A percentile compares a stretch with the other conserved stretches of the same genome.
Evolutionary conservation across 2,329 filamentous ascomycete genomes (phyloP).

Genomic region (Cercospora beticola): DNA sequence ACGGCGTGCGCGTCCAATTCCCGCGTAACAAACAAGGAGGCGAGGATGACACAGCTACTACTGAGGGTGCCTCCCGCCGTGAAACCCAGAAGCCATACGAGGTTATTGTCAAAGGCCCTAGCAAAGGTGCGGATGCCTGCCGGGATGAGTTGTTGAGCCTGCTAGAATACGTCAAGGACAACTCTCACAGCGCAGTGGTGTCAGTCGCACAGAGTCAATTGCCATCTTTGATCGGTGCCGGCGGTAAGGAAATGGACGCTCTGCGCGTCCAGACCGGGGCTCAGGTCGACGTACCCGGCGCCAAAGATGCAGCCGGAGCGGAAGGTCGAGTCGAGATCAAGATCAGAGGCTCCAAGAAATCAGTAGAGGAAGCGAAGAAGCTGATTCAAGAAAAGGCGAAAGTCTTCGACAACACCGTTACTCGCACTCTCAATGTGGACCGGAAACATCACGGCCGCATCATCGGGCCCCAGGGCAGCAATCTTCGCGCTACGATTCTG

Average conservation of each 20-base stretch:
- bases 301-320: constrained; percentile 65
- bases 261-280: constrained; percentile 81
- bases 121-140: constrained; percentile 87
- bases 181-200: constrained; percentile 75
- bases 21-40: constrained; percentile 61
- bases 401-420: constrained; percentile 86
- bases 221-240: constrained; percentile 88
- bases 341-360: constrained; percentile 87
- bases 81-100: constrained; percentile 79
- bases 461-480: constrained; percentile 83
- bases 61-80: constrained; percentile 64
- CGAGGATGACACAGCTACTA: constrained; percentile 68
- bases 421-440: constrained; percentile 83
- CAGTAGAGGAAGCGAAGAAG: constrained; percentile 90
- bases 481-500: constrained; percentile 80
- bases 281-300: constrained; percentile 86
- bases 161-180: constrained; percentile 85
- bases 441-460: constrained; percentile 88
- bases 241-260: constrained; percentile 86
- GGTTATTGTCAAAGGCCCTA: constrained; percentile 86
- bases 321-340: constrained; percentile 77
- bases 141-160: constrained; percentile 87
- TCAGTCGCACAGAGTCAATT: constrained; percentile 88
- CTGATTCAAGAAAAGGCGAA: constrained; percentile 81
- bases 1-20: constrained; percentile 95